Conservation (phyloP, 306 rosid genomes). For the Bauhinia variegata region DNA sequence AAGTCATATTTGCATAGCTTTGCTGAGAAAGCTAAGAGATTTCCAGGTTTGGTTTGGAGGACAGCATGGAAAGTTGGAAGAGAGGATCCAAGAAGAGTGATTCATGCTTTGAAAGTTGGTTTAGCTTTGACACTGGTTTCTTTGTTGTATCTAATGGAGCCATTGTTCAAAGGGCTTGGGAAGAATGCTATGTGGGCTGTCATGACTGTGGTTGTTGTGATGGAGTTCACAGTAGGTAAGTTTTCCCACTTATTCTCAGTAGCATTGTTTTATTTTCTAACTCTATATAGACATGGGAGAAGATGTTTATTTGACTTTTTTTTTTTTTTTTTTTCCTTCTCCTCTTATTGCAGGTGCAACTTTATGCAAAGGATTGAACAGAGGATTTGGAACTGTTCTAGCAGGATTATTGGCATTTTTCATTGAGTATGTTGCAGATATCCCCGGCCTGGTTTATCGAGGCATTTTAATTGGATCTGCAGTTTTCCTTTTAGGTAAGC, state of each 20-base stretch:
- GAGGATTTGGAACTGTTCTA: conserved; percentile 64
- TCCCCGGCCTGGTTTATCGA: conserved; percentile 36
- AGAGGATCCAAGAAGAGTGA: conserved; percentile 76
- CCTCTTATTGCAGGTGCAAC: conserved; percentile 52
- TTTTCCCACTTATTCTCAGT: not conserved
- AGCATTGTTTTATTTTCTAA: not conserved
- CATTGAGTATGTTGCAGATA: conserved; percentile 46
- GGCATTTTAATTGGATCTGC: conserved; percentile 59
- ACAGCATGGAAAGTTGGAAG: conserved; percentile 62
- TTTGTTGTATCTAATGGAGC: conserved; percentile 66
- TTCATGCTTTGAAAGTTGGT: conserved; percentile 87
- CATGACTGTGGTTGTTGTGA: conserved; percentile 93
- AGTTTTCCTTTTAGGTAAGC: conserved; percentile 38
- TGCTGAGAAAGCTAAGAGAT: conserved; percentile 44
- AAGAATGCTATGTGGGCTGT: conserved; percentile 86
- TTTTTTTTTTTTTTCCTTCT: conserved; percentile 1
- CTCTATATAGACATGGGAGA: not conserved
- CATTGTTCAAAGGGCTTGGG: conserved; percentile 71
- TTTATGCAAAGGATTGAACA: conserved; percentile 63
- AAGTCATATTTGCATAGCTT: conserved; percentile 32
- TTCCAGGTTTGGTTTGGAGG: conserved; percentile 46
- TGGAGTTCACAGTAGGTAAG: conserved; percentile 86
- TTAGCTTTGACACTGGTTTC: conserved; percentile 74
- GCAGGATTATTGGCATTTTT: conserved; percentile 63
- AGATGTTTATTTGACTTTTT: not conserved